Conservation (phyloP, 164 flowering plant genomes). For the Hamamelis virginiana region DNA sequence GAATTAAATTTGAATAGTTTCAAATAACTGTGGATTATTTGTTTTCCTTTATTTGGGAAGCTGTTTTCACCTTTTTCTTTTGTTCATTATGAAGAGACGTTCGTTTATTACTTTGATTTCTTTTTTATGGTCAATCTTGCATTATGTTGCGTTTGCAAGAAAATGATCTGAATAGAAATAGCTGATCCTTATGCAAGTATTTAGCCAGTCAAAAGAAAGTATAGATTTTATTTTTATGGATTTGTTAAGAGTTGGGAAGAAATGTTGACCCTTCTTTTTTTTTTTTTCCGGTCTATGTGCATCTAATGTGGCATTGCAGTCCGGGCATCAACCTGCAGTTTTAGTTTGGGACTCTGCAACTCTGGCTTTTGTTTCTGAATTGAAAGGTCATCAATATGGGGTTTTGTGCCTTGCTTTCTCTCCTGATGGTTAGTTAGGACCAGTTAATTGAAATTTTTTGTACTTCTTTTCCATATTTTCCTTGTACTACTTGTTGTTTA, state of each 20-base stretch:
- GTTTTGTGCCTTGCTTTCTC: conserved; percentile 67
- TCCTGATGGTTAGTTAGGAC: conserved; percentile 59
- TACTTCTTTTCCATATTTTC: not conserved
- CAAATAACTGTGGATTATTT: too few species aligned
- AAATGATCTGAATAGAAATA: too few species aligned
- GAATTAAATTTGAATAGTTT: too few species aligned
- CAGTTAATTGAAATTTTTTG: not conserved
- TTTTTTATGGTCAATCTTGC: too few species aligned
- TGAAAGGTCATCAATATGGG: conserved; percentile 70
- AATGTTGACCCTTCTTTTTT: not conserved
- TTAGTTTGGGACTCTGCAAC: conserved; percentile 55
- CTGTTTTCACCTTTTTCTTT: too few species aligned
- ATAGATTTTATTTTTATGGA: too few species aligned
- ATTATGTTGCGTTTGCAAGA: too few species aligned
- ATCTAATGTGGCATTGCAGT: conserved; percentile 42
- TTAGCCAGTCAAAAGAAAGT: too few species aligned
- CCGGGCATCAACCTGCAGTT: conserved; percentile 68
- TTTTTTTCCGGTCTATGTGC: not conserved
- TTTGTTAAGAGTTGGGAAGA: not conserved
- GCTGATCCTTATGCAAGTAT: too few species aligned
- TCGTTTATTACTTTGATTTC: too few species aligned
- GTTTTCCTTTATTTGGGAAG: too few species aligned
- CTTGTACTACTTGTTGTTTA: not conserved
- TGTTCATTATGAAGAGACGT: too few species aligned
- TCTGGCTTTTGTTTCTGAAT: conserved; percentile 43